Evolutionary conservation across 768 basidiomycete species (phyloP).

Genomic region (Auricularia cornea): DNA sequence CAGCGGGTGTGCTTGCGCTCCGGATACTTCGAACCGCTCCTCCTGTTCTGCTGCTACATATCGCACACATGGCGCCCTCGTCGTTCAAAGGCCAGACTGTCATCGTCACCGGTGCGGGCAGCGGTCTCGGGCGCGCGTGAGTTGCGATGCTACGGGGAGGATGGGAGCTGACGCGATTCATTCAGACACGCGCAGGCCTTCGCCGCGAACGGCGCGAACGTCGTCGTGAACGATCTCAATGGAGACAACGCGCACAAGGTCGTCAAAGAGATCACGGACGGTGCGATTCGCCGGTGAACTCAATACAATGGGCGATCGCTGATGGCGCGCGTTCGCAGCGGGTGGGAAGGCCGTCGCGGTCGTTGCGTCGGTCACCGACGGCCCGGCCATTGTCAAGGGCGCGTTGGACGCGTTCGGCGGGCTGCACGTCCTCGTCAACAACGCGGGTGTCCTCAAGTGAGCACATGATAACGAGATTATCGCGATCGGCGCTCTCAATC

Average conservation of each 20-base stretch:
- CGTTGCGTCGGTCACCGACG: conserved; percentile 79
- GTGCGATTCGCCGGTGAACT: too few relatives aligned
- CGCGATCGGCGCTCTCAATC: too few relatives aligned
- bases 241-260: conserved; percentile 81
- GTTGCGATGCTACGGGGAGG: conserved; percentile 22
- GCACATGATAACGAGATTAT: too few relatives aligned
- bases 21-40: too few relatives aligned
- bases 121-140: conserved; percentile 89
- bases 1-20: too few relatives aligned
- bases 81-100: conserved; percentile 86
- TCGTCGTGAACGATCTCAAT: conserved; percentile 95
- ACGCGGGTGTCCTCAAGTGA: conserved; percentile 80
- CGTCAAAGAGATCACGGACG: conserved; percentile 77
- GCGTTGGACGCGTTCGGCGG: conserved; percentile 83
- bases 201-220: conserved; percentile 83
- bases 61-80: conserved; percentile 15
- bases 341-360: conserved; percentile 87
- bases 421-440: conserved; percentile 88
- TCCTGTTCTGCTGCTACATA: too few relatives aligned
- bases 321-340: too few relatives aligned
- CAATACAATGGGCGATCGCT: too few relatives aligned
- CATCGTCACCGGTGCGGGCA: conserved; percentile 91
- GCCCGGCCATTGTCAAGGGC: conserved; percentile 74
- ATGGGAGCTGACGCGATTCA: conserved; percentile 2
- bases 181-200: conserved; percentile 82